These are phyloP conservation scores for Sedum album DNA, from an alignment of 164 flowering plant species.

Conservation along the genomic window DNA sequence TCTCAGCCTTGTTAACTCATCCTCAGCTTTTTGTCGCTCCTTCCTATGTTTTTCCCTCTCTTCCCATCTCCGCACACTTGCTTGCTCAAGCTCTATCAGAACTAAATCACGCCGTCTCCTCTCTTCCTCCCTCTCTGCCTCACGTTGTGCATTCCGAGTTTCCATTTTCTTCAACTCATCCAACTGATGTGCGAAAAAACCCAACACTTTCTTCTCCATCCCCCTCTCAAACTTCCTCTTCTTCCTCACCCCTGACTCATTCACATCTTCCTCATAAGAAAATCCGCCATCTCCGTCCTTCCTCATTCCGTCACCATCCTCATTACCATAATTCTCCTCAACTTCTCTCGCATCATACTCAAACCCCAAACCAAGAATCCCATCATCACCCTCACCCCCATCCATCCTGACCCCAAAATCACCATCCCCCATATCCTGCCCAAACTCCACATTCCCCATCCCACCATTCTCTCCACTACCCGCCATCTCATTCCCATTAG, in stretches of 20 bases:
- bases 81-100: conserved; percentile 30
- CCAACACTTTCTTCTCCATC: conserved; percentile 38
- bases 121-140: conserved; percentile 53
- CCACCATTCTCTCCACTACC: conserved; percentile 18
- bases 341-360: conserved; percentile 61
- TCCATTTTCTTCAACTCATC: conserved; percentile 60
- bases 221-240: conserved; percentile 47
- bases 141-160: conserved; percentile 47
- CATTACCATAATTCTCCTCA: conserved; percentile 27
- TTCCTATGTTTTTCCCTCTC: conserved; percentile 42
- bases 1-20: conserved; percentile 44
- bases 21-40: conserved; percentile 39
- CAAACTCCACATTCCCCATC: conserved; percentile 23
- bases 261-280: conserved; percentile 44
- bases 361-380: conserved; percentile 55
- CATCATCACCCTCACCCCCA: conserved; percentile 57
- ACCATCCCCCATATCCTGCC: conserved; percentile 30
- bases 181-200: conserved; percentile 41
- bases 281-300: conserved; percentile 50
- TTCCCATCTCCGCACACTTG: conserved; percentile 35
- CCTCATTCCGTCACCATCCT: conserved; percentile 20
- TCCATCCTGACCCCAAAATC: conserved; percentile 47
- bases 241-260: conserved; percentile 34
- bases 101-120: conserved; percentile 42
- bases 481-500: conserved; percentile 19